phyloP scores from a whole-genome alignment of 495 filamentous ascomycete genomes.

The Immersiella caudata region DNA sequence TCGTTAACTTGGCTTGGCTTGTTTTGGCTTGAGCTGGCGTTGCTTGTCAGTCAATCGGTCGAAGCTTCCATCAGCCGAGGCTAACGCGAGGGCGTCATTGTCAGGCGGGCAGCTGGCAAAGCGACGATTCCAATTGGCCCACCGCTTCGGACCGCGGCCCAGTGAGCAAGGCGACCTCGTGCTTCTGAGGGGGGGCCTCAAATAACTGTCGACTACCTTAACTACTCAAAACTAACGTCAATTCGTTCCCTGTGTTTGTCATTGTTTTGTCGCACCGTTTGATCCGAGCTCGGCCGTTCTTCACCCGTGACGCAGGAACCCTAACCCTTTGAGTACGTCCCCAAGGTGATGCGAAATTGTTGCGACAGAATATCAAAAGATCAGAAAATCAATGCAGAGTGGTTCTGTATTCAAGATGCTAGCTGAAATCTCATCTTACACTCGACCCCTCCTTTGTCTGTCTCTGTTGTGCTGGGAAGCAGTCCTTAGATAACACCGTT shows the following conservation, averaged over 20 bases:
- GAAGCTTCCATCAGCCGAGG: conserved; percentile 17
- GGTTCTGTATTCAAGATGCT: conserved; percentile 16
- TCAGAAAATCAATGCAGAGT: conserved; percentile 7
- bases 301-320: background rate
- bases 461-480: conserved; percentile 11
- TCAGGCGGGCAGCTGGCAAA: conserved; percentile 1
- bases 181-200: background rate
- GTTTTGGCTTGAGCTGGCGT: conserved; percentile 12
- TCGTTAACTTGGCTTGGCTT: conserved; percentile 1
- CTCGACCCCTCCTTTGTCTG: background rate
- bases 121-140: background rate
- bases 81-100: conserved; percentile 2
- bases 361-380: too few relatives aligned
- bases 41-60: conserved; percentile 1
- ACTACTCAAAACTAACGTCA: conserved; percentile 3
- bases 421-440: conserved; percentile 4
- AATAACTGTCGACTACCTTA: background rate
- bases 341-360: too few relatives aligned
- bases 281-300: background rate
- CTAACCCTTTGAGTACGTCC: background rate
- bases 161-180: background rate
- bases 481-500: conserved; percentile 17
- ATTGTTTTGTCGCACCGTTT: background rate
- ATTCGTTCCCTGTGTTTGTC: background rate
- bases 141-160: background rate